These are phyloP conservation scores for Pleurotus salmoneostramineus DNA, from an alignment of 768 basidiomycete genomes.

Conservation along the genomic window DNA sequence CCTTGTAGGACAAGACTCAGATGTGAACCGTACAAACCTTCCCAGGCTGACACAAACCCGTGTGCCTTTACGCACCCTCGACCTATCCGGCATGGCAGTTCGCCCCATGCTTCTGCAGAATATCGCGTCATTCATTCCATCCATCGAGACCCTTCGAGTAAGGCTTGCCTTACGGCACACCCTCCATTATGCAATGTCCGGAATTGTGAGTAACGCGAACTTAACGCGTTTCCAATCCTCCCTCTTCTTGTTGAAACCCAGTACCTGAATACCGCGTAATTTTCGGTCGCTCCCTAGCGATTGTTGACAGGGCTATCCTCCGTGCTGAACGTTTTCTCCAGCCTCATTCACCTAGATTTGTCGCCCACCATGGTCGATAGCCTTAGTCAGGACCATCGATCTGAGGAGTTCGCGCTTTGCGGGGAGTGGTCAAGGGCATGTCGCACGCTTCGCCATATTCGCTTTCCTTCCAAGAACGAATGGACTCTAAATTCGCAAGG, in stretches of 20 bases:
- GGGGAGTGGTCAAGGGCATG: constrained; percentile 52
- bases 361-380: constrained; percentile 54
- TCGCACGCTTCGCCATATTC: constrained; percentile 37
- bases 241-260: constrained; percentile 9
- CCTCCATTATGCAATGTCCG: constrained; percentile 58
- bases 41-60: constrained; percentile 43
- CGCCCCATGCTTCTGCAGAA: constrained; percentile 54
- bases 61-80: constrained; percentile 47
- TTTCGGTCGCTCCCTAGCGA: constrained; percentile 29
- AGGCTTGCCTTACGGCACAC: constrained; percentile 62
- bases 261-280: constrained; percentile 8
- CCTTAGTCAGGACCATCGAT: constrained; percentile 33
- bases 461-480: constrained; percentile 22
- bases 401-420: constrained; percentile 52
- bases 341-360: constrained; percentile 51
- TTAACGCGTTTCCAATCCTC: neutral
- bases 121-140: constrained; percentile 46
- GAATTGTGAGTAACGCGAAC: constrained; percentile 48
- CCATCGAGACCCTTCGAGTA: constrained; percentile 48
- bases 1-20: constrained; percentile 53
- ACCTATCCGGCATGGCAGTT: constrained; percentile 57
- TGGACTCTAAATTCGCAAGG: neutral
- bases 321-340: constrained; percentile 46
- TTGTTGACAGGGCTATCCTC: constrained; percentile 57
- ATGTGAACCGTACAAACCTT: constrained; percentile 50